Percentiles rank a stretch among this genome's conserved stretches.
Conservation (phyloP, 768 basidiomycete genomes). For the Psilocybe azurescens region DNA sequence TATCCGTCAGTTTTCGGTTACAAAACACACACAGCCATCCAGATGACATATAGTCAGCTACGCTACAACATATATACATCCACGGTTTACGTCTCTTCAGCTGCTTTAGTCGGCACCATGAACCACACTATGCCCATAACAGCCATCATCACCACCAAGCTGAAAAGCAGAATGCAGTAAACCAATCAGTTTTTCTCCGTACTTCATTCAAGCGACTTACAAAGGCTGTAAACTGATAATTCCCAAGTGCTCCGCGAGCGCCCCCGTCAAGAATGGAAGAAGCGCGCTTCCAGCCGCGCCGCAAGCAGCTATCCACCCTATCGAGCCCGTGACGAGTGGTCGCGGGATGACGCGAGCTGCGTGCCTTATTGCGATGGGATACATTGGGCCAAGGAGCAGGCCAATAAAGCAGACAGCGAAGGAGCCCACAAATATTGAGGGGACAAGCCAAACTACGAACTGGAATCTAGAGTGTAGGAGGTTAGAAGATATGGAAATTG, state of each 20-base stretch:
- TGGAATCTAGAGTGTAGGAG: not conserved
- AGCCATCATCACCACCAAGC: slow-evolving; percentile 63
- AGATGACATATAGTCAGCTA: no score
- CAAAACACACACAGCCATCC: no score
- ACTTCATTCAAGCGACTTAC: slow-evolving; percentile 39
- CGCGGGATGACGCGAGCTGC: slow-evolving; percentile 68
- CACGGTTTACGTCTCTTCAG: not conserved
- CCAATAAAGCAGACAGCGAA: slow-evolving; percentile 68
- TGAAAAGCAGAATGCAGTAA: slow-evolving; percentile 23
- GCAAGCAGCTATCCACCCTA: slow-evolving; percentile 67
- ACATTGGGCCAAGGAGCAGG: slow-evolving; percentile 71
- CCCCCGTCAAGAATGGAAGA: slow-evolving; percentile 72
- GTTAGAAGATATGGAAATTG: not conserved
- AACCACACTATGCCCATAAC: slow-evolving; percentile 58
- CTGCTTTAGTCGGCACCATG: slow-evolving; percentile 39
- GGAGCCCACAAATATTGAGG: slow-evolving; percentile 54
- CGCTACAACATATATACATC: no score
- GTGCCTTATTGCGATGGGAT: slow-evolving; percentile 73
- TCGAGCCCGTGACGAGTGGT: slow-evolving; percentile 64
- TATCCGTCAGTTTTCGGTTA: no score
- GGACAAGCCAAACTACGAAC: slow-evolving; percentile 33
- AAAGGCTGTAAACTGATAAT: slow-evolving; percentile 62
- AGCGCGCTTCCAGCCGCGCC: slow-evolving; percentile 73
- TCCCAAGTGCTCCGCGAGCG: slow-evolving; percentile 62
- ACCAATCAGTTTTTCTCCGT: not conserved